Evolutionary conservation across 2,329 filamentous ascomycete genomes (phyloP), one percentile per base, ranked within the genome.

Genomic region (Erysiphe neolycopersici): DNA sequence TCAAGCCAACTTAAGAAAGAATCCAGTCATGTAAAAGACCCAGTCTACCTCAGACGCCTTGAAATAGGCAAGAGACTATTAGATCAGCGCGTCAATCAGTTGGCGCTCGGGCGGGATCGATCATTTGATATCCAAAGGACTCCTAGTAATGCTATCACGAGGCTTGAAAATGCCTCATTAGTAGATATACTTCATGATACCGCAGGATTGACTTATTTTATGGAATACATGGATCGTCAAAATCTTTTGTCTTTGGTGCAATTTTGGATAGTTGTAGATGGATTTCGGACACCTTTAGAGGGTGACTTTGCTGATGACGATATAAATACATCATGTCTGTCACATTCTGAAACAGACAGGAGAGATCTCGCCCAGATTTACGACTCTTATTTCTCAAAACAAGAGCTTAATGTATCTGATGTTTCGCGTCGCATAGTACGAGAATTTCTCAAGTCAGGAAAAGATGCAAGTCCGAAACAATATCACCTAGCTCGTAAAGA

Each of bases 151-250:
- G 52, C 49, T 40, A 61, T 68, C n/a, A 78, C 79, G 1, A 69
- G 68, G 38, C 63, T 85, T 35, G 76, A 84, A 49, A 79, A 79
- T 51, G 77, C 78, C 8, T 76, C 80, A 0, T 64, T 95, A 2
- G 71, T 76, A 12, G 84, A 95, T 50, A 67, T 98, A n/a, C 66
- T 98, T 46, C 79, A 85, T 51, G 84, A 91, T 58, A 73, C 89
- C 2, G 79, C 87, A 1, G 87, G 83, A 0, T 66, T 98, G 9
- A 95, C 89, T 2, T 98, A 93, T 57, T 95, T 98, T 62, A 98
- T 98, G 89, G 89, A 98, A 57, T 95, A 84, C 55, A 98, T 98
- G 89, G 89, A 98, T 57, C 76, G 89, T 37, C 79, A 85, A 56
- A 69, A 71, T 14, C 66, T 87, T 22, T 87, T 95, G 77, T 71